Conservation (phyloP, 345 rosid genomes). For the Euphorbia tirucalli region DNA sequence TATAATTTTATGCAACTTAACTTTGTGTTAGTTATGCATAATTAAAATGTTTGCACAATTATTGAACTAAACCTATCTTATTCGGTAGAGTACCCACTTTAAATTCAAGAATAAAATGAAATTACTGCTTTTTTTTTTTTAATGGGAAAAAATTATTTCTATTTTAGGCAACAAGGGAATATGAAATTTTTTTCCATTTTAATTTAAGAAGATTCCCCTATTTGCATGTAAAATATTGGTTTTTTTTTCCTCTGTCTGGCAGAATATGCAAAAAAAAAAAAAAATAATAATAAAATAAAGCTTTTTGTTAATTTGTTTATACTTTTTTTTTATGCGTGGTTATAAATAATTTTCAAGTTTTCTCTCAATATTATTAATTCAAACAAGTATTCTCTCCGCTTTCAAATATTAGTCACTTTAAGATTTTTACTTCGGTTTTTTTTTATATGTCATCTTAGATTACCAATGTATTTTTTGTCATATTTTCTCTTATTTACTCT, state of each 20-base stretch:
- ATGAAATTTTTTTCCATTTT: neutral
- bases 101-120: neutral
- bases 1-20: neutral
- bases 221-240: neutral
- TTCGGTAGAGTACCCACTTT: neutral
- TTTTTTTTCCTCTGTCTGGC: no score
- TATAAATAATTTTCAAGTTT: no score
- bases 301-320: neutral
- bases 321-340: no score
- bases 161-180: neutral
- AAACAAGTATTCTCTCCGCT: no score
- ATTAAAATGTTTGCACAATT: neutral
- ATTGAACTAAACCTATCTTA: neutral
- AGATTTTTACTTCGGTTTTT: no score
- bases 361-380: no score
- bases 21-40: neutral
- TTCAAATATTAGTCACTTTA: no score
- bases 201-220: neutral
- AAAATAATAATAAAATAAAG: no score
- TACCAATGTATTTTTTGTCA: no score
- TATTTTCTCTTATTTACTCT: no score
- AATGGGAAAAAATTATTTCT: neutral
- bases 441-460: no score
- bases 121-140: neutral
- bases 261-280: neutral